Conservation (phyloP, 805 yeast genomes). For the Teunomyces atbi region DNA sequence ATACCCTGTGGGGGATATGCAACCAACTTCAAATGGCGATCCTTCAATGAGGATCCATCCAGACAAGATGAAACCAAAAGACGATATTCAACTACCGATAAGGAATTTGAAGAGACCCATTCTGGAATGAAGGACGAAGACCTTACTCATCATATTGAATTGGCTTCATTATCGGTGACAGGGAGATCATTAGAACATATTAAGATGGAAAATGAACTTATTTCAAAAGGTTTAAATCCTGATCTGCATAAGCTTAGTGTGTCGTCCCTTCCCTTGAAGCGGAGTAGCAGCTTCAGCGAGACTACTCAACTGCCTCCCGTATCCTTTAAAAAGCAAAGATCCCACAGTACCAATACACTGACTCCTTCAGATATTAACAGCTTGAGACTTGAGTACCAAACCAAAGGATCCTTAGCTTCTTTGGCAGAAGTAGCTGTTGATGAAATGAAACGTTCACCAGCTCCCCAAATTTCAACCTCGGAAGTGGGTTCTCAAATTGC, state of each 20-base stretch:
- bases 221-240: conserved; percentile 53
- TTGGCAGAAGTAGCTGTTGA: conserved; percentile 37
- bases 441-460: conserved; percentile 19
- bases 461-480: conserved; percentile 3
- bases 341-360: conserved; percentile 17
- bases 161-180: conserved; percentile 55
- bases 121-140: neutral
- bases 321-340: conserved; percentile 10
- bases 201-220: conserved; percentile 48
- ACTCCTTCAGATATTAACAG: conserved; percentile 9
- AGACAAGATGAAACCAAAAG: neutral
- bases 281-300: conserved; percentile 10
- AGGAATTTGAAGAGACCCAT: neutral
- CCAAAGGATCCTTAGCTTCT: conserved; percentile 22
- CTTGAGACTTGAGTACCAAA: conserved; percentile 13
- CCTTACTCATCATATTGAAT: conserved; percentile 49
- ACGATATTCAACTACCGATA: neutral
- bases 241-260: conserved; percentile 26
- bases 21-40: conserved; percentile 62
- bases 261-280: conserved; percentile 21
- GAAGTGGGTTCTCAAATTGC: conserved; percentile 8
- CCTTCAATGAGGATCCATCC: conserved; percentile 36
- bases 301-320: conserved; percentile 5
- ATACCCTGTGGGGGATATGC: conserved; percentile 70
- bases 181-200: conserved; percentile 54